Base-by-base conservation (phyloP, 805 yeast genomes). In the Wickerhamomyces alni region DNA sequence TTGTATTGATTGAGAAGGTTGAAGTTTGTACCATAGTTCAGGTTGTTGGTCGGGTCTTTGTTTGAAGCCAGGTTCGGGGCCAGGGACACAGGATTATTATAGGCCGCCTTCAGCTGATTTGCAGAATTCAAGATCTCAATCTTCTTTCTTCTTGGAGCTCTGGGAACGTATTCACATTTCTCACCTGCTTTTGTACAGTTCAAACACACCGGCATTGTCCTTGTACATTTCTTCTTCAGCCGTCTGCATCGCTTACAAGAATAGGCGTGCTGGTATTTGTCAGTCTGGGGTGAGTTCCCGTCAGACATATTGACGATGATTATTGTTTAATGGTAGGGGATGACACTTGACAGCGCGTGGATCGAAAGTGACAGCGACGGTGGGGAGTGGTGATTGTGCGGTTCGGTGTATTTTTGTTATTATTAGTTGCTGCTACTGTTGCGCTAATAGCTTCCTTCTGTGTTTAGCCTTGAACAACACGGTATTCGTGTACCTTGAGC, bases 151-250 rank as follows among this genome's bases (percentile, higher is more conserved):
- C 72, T 59, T 24, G 66, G 63, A 1, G 69, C 66, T 39, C 69
- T 58, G 3, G 71, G 70, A 3, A 69, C 67, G 46, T 73, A 72
- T 30, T 56, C 58, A 48, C 79, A 74, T 2, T 34, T 32, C 36
- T 59, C 65, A 8, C 57, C 55, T 8, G 68, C 64, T 40, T 58
- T 65, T 10, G 32, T 35, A 45, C 80, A 74, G 45, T 68, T 70
- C 10, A 45, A 40, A 46, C 80, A 74, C 15, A 47, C 54, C 0
- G 78, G 77, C 1, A 53, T 39, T 17, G 67, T 59, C 45, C 70
- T 67, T 1, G 72, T 59, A 48, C 80, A 74, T 45, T 67, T 69
- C 54, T 73, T 73, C 54, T 74, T 74, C 29, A 71, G 52, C 36
- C 65, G 56, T 37, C 78, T 59, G 48, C 80, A 74, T 30, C 76